phyloP scores from a whole-genome alignment of 2,329 filamentous ascomycete genomes.

The Nemania sp. region DNA sequence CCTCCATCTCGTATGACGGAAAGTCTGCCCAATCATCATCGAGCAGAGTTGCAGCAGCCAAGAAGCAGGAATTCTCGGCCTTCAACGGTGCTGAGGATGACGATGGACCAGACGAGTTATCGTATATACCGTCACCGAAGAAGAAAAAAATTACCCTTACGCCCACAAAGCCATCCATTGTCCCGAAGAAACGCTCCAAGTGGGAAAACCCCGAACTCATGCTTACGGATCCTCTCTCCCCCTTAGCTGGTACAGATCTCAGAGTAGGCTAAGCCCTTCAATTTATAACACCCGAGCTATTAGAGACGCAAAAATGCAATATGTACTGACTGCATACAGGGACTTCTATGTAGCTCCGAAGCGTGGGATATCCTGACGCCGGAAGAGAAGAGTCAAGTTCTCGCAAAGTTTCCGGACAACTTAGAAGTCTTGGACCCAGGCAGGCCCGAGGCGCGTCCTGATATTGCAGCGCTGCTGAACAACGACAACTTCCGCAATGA shows the following conservation, averaged over 20 bases:
- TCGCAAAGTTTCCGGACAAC: constrained; percentile 44
- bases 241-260: constrained; percentile 41
- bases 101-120: constrained; percentile 24
- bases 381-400: constrained; percentile 41
- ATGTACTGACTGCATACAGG: constrained; percentile 26
- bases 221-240: constrained; percentile 42
- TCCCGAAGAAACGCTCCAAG: constrained; percentile 34
- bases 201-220: constrained; percentile 40
- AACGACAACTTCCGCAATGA: constrained; percentile 53
- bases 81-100: constrained; percentile 6
- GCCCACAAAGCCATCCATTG: constrained; percentile 34
- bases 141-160: constrained; percentile 32
- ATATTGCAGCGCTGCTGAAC: constrained; percentile 49
- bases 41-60: constrained; percentile 15
- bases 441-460: constrained; percentile 44
- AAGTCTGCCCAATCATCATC: not conserved
- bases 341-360: constrained; percentile 41
- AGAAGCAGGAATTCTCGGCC: constrained; percentile 23
- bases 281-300: not conserved
- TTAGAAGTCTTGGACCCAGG: constrained; percentile 43
- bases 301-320: not conserved
- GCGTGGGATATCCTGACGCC: constrained; percentile 44
- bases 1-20: constrained; percentile 21
- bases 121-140: constrained; percentile 28
- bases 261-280: constrained; percentile 35